Percentiles rank a stretch among this genome's conserved stretches.
phyloP scores from a whole-genome alignment of 345 rosid genomes.

The Cardamine occulta region DNA sequence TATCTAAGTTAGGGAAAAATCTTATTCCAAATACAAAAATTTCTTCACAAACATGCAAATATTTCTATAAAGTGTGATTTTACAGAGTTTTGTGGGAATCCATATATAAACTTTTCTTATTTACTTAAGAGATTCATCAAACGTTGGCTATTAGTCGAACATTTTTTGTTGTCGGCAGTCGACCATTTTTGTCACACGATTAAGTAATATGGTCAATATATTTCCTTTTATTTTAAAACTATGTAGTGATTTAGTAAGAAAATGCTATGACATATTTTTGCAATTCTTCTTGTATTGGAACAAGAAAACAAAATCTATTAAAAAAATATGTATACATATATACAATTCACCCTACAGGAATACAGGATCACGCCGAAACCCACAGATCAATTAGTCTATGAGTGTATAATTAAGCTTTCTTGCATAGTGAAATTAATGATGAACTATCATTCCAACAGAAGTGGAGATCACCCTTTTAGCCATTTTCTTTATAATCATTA shows the following conservation, averaged over 20 bases:
- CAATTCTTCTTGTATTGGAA: neutral
- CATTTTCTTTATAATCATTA: constrained; percentile 1
- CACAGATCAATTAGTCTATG: neutral
- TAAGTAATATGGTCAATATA: neutral
- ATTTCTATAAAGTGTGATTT: neutral
- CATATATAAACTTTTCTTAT: neutral
- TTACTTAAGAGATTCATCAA: neutral
- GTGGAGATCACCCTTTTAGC: constrained; percentile 21
- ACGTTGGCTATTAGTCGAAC: constrained; percentile 4
- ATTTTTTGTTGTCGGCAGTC: neutral
- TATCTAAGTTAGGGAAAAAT: neutral
- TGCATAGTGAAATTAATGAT: constrained; percentile 12
- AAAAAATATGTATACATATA: neutral
- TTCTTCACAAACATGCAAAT: neutral
- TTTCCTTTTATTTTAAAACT: neutral
- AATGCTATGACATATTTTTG: neutral
- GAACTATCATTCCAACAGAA: constrained; percentile 24
- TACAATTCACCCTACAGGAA: constrained; percentile 1
- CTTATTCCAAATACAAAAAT: neutral
- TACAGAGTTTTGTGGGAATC: neutral
- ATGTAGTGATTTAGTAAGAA: constrained; percentile 7
- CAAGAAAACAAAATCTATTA: neutral
- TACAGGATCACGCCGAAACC: constrained; percentile 2
- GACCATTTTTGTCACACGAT: constrained; percentile 2
- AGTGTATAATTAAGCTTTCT: constrained; percentile 9